Percentiles rank a stretch among this genome's conserved stretches.
Evolutionary conservation across 352 stramenopile species (phyloP).

Genomic region (Pythium chondricola): DNA sequence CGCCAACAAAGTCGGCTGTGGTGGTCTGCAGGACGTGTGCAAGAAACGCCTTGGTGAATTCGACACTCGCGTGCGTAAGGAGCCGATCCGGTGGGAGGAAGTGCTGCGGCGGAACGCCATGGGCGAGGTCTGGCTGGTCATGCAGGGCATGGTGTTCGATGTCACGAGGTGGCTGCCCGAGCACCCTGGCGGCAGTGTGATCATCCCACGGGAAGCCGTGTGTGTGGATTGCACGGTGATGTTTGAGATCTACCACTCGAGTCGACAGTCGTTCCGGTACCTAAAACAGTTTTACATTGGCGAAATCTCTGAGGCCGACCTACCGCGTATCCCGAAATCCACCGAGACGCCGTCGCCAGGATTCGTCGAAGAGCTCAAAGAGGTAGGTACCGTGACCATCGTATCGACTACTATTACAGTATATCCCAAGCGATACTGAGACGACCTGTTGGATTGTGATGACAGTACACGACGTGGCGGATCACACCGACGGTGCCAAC

Average conservation of each 20-base stretch:
- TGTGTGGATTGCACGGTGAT: slow-evolving; percentile 87
- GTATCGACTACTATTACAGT: too few species aligned
- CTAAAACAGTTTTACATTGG: slow-evolving; percentile 91
- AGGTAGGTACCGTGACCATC: slow-evolving; percentile 24
- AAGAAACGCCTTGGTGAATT: slow-evolving; percentile 70
- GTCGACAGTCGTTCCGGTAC: slow-evolving; percentile 88
- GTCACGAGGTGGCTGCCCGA: slow-evolving; percentile 86
- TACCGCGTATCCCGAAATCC: slow-evolving; percentile 40
- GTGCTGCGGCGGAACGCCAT: slow-evolving; percentile 64
- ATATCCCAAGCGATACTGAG: too few species aligned
- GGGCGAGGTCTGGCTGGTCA: slow-evolving; percentile 80
- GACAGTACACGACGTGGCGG: slow-evolving; percentile 73
- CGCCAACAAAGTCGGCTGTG: slow-evolving; percentile 60
- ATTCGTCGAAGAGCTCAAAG: slow-evolving; percentile 70
- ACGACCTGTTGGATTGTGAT: too few species aligned
- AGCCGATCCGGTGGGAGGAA: slow-evolving; percentile 77
- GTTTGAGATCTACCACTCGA: slow-evolving; percentile 91
- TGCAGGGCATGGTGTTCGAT: slow-evolving; percentile 87
- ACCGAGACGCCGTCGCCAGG: slow-evolving; percentile 43
- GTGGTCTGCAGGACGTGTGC: slow-evolving; percentile 74
- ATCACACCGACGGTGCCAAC: slow-evolving; percentile 52
- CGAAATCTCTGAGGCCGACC: slow-evolving; percentile 65
- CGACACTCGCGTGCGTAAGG: slow-evolving; percentile 69
- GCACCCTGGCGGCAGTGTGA: slow-evolving; percentile 74
- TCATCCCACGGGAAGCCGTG: slow-evolving; percentile 82